Conservation (phyloP, 1,284 basidiomycete species). For the Neolentinus lepideus region DNA sequence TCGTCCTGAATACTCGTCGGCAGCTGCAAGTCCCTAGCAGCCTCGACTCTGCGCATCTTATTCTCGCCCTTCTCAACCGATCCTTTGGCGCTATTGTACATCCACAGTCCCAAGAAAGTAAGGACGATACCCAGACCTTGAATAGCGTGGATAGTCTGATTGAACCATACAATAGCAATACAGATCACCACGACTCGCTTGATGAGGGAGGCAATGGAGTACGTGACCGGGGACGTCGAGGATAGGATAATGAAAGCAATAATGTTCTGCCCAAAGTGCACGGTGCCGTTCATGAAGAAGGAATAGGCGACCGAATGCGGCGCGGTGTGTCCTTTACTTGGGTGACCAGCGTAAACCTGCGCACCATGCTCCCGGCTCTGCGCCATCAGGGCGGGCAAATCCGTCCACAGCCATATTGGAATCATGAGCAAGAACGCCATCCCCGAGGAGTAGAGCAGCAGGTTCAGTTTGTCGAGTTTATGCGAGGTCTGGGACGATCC, state of each 20-base stretch:
- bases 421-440: slow-evolving; percentile 95
- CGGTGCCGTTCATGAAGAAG: slow-evolving; percentile 88
- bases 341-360: slow-evolving; percentile 34
- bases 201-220: slow-evolving; percentile 95
- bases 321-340: slow-evolving; percentile 36
- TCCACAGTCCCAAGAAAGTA: slow-evolving; percentile 88
- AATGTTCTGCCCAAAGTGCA: slow-evolving; percentile 96
- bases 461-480: slow-evolving; percentile 95
- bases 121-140: slow-evolving; percentile 86
- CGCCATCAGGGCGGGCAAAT: slow-evolving; percentile 63
- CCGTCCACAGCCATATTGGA: slow-evolving; percentile 87
- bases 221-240: slow-evolving; percentile 96
- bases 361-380: slow-evolving; percentile 26
- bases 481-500: slow-evolving; percentile 41
- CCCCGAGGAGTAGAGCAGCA: slow-evolving; percentile 91
- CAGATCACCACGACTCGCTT: slow-evolving; percentile 99
- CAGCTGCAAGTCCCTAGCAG: slow-evolving; percentile 63
- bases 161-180: slow-evolving; percentile 97
- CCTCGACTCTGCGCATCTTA: slow-evolving; percentile 80
- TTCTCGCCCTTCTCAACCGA: slow-evolving; percentile 93
- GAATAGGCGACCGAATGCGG: slow-evolving; percentile 63
- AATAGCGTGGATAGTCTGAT: slow-evolving; percentile 76
- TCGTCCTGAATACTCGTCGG: slow-evolving; percentile 56
- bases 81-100: slow-evolving; percentile 93
- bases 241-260: slow-evolving; percentile 96